Base-by-base conservation (phyloP, 2,329 filamentous ascomycete genomes). In the Periconia macrospinosa region DNA sequence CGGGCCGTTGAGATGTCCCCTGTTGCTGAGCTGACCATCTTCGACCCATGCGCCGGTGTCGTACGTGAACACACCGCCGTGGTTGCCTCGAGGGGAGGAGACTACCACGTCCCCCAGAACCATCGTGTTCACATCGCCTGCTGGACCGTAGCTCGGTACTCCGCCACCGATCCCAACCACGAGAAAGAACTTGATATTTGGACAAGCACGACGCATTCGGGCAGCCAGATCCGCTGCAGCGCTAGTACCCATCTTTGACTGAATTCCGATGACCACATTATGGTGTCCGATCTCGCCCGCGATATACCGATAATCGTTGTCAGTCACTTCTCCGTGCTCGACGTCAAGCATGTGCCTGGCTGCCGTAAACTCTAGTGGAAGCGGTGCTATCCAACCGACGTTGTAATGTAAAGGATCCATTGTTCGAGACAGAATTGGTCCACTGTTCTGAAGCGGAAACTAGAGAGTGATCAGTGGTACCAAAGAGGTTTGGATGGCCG, bases 101-200 rank as follows among this genome's bases (percentile, higher is more conserved):
- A 65, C 56, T 0, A 62, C 61, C 45, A 65, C 57, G 51, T 63
- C 62, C 35, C 62, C 59, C 6, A 65, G 54, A 15, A 60, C 57
- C 14, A 65, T 61, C 50, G 54, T 41, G 13, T 46, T 47, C 13
- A 7, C 48, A 35, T 50, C 59, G 43, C 59, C 55, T 30, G 56
- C 30, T 43, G 56, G 51, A 10, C 58, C 55, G 44, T 62, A 59
- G 45, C 46, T 30, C 33, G 57, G 62, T 8, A 59, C 59, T 7
- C 62, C 58, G 20, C 60, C 59, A 55, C 44, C 62, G 30, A 62
- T 65, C n/a, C 60, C 59, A n/a, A 65, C 60, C 0, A 52, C 10
- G 2, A 59, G 40, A 50, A 53, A 50, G 41, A 41, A 53, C 30
- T 50, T 46, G 35, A 59, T 59, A 19, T 54, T 52, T 11, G 45